A percentile compares a stretch with the other conserved stretches of the same genome.
Evolutionary conservation across 1,284 basidiomycete genomes (phyloP).

Genomic region (Ustilago lituana): DNA sequence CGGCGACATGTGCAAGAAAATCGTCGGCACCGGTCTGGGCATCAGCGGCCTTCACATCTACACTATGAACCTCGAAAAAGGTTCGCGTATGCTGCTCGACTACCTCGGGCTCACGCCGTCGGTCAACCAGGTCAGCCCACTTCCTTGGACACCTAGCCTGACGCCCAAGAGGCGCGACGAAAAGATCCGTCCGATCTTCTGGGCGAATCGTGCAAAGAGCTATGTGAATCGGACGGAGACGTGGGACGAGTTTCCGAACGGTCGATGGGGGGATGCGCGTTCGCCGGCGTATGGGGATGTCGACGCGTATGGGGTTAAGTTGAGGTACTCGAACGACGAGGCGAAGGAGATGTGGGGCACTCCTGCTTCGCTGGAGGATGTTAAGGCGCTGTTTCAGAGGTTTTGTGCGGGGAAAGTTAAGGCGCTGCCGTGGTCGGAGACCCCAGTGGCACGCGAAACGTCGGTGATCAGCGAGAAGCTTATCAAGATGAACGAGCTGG

Average conservation of each 20-base stretch:
- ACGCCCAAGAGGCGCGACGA: slow-evolving; percentile 66
- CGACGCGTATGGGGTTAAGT: slow-evolving; percentile 80
- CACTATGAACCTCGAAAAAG: slow-evolving; percentile 67
- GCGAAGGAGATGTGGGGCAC: slow-evolving; percentile 69
- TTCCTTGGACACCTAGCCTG: slow-evolving; percentile 65
- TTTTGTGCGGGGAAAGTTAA: slow-evolving; percentile 68
- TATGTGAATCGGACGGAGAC: slow-evolving; percentile 66
- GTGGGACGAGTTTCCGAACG: slow-evolving; percentile 99
- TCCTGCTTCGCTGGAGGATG: slow-evolving; percentile 48
- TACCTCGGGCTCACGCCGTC: slow-evolving; percentile 62
- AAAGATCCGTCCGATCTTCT: slow-evolving; percentile 66
- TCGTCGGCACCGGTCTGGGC: slow-evolving; percentile 56
- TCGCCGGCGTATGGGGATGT: slow-evolving; percentile 97
- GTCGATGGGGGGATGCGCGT: slow-evolving; percentile 94
- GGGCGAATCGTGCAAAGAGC: slow-evolving; percentile 65
- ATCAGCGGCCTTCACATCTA: slow-evolving; percentile 66
- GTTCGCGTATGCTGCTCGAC: slow-evolving; percentile 66
- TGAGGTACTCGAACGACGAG: slow-evolving; percentile 78
- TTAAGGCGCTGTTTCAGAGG: slow-evolving; percentile 67
- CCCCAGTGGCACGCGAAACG: slow-evolving; percentile 85
- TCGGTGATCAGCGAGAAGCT: slow-evolving; percentile 82
- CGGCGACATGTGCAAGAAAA: slow-evolving; percentile 66
- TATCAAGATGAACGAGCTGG: slow-evolving; percentile 83
- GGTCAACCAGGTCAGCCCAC: slow-evolving; percentile 61
- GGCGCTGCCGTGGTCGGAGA: slow-evolving; percentile 95